Evolutionary conservation across 345 rosid species (phyloP).

Genomic region (Euphorbia tirucalli): DNA sequence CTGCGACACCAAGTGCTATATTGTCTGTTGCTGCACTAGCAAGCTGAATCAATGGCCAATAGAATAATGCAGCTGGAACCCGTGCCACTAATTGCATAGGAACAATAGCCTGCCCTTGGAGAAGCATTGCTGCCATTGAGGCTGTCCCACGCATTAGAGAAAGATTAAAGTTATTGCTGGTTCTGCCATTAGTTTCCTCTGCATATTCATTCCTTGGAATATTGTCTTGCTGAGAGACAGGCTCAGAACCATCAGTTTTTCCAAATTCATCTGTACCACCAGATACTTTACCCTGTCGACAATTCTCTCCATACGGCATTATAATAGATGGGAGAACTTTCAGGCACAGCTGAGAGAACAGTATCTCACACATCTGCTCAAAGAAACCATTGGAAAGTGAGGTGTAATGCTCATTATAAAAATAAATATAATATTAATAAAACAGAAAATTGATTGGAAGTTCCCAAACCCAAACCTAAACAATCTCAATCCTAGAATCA

Average conservation of each 20-base stretch:
- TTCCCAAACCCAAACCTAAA: neutral
- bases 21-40: constrained; percentile 96
- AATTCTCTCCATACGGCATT: constrained; percentile 43
- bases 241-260: constrained; percentile 38
- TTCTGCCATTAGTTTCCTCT: constrained; percentile 52
- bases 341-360: constrained; percentile 94
- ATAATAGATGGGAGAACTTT: constrained; percentile 61
- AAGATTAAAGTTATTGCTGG: constrained; percentile 38
- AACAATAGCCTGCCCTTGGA: constrained; percentile 80
- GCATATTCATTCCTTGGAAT: constrained; percentile 27
- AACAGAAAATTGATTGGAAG: neutral
- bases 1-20: constrained; percentile 90
- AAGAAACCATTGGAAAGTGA: constrained; percentile 33
- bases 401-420: neutral
- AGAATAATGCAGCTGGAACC: constrained; percentile 83
- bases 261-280: constrained; percentile 38
- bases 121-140: constrained; percentile 94
- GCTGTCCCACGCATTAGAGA: constrained; percentile 56
- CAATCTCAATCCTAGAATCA: neutral
- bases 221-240: constrained; percentile 42
- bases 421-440: neutral
- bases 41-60: constrained; percentile 97
- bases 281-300: constrained; percentile 34
- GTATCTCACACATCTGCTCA: constrained; percentile 93
- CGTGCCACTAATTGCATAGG: constrained; percentile 97